These are phyloP conservation scores for Sclerotinia nivalis DNA, from an alignment of 2,329 filamentous ascomycete genomes.

Conservation along the genomic window DNA sequence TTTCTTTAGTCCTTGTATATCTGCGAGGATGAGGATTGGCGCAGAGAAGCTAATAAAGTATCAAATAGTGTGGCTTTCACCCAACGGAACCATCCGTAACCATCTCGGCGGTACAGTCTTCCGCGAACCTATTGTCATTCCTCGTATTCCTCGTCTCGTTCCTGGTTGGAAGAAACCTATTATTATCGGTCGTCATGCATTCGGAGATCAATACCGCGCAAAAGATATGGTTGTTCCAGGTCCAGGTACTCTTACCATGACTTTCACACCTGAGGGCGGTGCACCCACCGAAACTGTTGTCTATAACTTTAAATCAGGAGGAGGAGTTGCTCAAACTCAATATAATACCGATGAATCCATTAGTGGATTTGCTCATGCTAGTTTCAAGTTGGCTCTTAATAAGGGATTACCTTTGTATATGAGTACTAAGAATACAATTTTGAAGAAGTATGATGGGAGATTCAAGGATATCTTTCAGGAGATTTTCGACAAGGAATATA, in stretches of 20 bases:
- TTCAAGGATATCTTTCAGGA: conserved; percentile 99
- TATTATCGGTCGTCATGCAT: conserved; percentile 97
- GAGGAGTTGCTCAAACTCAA: conserved; percentile 89
- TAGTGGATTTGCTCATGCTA: conserved; percentile 89
- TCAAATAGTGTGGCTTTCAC: conserved; percentile 86
- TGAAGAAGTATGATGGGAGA: conserved; percentile 97
- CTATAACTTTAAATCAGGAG: conserved; percentile 82
- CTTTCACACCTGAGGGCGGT: conserved; percentile 84
- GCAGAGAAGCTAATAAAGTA: conserved; percentile 25
- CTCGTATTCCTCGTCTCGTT: conserved; percentile 86
- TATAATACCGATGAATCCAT: conserved; percentile 99
- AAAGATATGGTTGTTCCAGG: conserved; percentile 85
- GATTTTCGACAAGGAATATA: conserved; percentile 86
- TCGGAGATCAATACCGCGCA: conserved; percentile 97
- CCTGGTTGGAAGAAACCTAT: conserved; percentile 99
- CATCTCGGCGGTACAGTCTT: conserved; percentile 91
- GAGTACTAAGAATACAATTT: conserved; percentile 99
- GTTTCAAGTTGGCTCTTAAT: conserved; percentile 89
- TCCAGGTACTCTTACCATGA: conserved; percentile 88
- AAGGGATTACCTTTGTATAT: conserved; percentile 95
- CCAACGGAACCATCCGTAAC: conserved; percentile 85
- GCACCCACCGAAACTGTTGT: conserved; percentile 85
- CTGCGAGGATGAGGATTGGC: neutral
- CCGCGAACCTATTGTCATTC: conserved; percentile 97
- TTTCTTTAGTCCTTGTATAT: neutral